Base-by-base conservation (phyloP, 192 early-diverging fungal species). In the Coemansia sp. region DNA sequence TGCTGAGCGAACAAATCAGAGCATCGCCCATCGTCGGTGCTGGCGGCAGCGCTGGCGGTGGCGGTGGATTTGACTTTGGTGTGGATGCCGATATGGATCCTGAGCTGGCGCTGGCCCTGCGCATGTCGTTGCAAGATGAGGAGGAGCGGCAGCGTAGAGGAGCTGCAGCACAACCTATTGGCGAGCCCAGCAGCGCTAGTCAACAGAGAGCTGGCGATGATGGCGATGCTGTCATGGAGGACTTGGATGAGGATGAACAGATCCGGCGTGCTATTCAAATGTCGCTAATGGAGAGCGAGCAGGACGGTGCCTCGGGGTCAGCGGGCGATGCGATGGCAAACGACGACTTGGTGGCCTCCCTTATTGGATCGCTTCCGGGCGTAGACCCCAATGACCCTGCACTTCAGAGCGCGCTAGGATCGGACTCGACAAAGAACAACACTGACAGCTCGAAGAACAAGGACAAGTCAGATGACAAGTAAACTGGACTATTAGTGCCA, bases 101-200 rank as follows among this genome's bases (percentile, higher is more conserved):
- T 9, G 97, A 98, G 77, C 76, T 99, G 53, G 97, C 96, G 0
- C 52, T 77, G 87, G 96, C 96, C 2, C 77, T 99, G 63, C 90
- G 95, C 68, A 98, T 99, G 83, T 98, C 96, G 24, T 78, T 98
- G 86, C 95, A 97, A 74, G 97, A 99, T 80, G 97, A 98, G 71
- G 89, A 90, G 53, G 95, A 95, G 38, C 88, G 97, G 74, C 96
- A 97, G 78, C 66, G 79, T 62, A 64, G 73, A 27, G 81, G 78
- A 49, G 70, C 71, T 29, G 79, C 76, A 31, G 55, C 58, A 33
- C 29, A 39, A 12, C 31, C 43, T 1, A 6, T 29, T 20, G 55
- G 62, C 24, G 70, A 53, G 12, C 16, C 53, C 55, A 36, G 46
- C 64, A 36, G 34, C 38, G 68, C 11, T 41, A 52, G 18, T 40